phyloP scores from a whole-genome alignment of 352 stramenopile species.

The Phytophthora pinifolia region DNA sequence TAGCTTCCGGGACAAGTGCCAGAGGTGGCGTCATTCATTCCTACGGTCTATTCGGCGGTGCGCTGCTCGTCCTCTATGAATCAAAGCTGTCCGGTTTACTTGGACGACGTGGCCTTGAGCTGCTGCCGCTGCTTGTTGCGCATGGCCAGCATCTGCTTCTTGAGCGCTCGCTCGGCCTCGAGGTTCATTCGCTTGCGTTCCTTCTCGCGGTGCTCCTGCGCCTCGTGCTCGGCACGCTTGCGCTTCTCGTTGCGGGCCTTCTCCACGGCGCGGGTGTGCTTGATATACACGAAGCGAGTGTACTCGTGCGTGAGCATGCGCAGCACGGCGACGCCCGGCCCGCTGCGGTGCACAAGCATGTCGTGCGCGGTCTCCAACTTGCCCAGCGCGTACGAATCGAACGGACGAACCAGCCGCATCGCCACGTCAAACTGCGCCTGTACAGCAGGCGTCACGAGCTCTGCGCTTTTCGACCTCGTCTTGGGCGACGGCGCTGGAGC shows the following conservation, averaged over 20 bases:
- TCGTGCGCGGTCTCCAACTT: constrained; percentile 62
- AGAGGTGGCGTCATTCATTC: constrained; percentile 11
- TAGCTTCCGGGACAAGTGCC: not conserved
- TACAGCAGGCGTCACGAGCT: constrained; percentile 34
- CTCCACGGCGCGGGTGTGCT: constrained; percentile 74
- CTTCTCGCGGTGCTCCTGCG: constrained; percentile 51
- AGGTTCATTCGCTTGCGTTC: constrained; percentile 68
- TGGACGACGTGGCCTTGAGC: constrained; percentile 32
- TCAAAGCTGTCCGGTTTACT: constrained; percentile 23
- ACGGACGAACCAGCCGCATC: constrained; percentile 59
- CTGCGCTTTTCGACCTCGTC: constrained; percentile 7
- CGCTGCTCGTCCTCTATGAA: constrained; percentile 15
- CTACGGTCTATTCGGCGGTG: constrained; percentile 8
- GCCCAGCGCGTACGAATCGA: constrained; percentile 68
- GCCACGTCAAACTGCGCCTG: constrained; percentile 64
- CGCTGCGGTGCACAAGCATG: constrained; percentile 59
- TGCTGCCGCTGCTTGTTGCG: constrained; percentile 72
- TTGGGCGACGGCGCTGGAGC: constrained; percentile 5
- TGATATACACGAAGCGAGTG: constrained; percentile 83
- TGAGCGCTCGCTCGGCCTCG: constrained; percentile 67
- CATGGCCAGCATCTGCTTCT: constrained; percentile 82
- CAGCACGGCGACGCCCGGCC: constrained; percentile 64
- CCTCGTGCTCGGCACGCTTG: constrained; percentile 68
- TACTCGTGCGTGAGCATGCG: constrained; percentile 80
- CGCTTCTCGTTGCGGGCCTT: constrained; percentile 71